Evolutionary conservation across 2,329 filamentous ascomycete species (phyloP).

Genomic region (Fusarium gaditjirri): DNA sequence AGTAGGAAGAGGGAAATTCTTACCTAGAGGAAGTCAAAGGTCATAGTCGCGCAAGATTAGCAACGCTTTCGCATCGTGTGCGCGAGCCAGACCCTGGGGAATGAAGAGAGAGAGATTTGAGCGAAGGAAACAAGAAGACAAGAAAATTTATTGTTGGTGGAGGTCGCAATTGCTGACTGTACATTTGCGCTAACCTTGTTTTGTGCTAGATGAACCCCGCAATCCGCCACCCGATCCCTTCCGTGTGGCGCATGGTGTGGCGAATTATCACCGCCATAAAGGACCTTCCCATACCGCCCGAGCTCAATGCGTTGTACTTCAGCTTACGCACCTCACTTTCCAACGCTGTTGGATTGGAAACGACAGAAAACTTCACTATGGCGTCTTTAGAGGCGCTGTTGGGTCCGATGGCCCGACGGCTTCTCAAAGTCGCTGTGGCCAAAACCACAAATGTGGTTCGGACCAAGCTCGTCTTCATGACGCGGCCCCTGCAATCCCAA

Average conservation of each 20-base stretch:
- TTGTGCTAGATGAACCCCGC: constrained; percentile 36
- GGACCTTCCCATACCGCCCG: constrained; percentile 23
- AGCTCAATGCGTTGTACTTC: constrained; percentile 13
- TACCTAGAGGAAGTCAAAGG: constrained; percentile 40
- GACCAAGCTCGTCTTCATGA: constrained; percentile 58
- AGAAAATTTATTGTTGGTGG: constrained; percentile 44
- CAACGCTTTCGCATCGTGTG: constrained; percentile 40
- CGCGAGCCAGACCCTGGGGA: constrained; percentile 36
- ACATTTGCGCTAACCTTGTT: constrained; percentile 39
- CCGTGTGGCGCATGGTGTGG: constrained; percentile 51
- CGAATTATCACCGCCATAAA: constrained; percentile 45
- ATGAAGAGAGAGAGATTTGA: constrained; percentile 34
- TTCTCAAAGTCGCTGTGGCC: constrained; percentile 63
- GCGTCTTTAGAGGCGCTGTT: constrained; percentile 66
- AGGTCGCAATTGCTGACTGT: constrained; percentile 42
- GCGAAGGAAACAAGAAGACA: constrained; percentile 7
- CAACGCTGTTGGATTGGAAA: constrained; percentile 34
- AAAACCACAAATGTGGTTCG: constrained; percentile 64
- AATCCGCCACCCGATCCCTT: constrained; percentile 32
- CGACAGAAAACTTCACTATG: constrained; percentile 56
- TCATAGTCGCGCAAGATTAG: constrained; percentile 12
- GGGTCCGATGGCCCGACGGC: constrained; percentile 66
- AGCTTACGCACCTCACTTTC: constrained; percentile 36
- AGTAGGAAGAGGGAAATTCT: constrained; percentile 12
- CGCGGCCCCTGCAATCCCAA: constrained; percentile 57